Percentiles rank a stretch among this genome's conserved stretches.
Conservation (phyloP, 1,139 yeast species). For the Meyerozyma sp. region DNA sequence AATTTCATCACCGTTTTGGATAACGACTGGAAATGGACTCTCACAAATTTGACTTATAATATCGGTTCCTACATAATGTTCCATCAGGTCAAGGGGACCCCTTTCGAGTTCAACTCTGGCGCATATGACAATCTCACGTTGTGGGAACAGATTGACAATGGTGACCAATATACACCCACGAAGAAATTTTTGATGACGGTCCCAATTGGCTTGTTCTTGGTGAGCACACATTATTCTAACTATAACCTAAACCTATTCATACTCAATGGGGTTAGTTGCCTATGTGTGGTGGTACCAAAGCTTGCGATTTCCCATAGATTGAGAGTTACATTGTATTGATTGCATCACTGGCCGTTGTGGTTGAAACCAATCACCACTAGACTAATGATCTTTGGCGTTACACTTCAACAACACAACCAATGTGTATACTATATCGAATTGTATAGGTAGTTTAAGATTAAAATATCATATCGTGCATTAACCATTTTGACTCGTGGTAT, state of each 20-base stretch:
- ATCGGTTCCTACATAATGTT: slow-evolving; percentile 94
- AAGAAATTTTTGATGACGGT: slow-evolving; percentile 88
- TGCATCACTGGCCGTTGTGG: background rate
- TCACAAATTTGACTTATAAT: slow-evolving; percentile 85
- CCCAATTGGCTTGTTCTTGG: slow-evolving; percentile 79
- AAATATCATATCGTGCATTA: background rate
- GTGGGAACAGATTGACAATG: slow-evolving; percentile 99
- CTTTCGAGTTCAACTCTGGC: slow-evolving; percentile 94
- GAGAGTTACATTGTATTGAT: slow-evolving; percentile 52
- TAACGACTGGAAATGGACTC: slow-evolving; percentile 87
- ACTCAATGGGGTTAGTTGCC: slow-evolving; percentile 74
- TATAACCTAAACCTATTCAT: slow-evolving; percentile 77
- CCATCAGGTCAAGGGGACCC: slow-evolving; percentile 94
- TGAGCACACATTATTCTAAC: slow-evolving; percentile 86
- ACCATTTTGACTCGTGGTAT: background rate
- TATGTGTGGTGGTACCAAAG: slow-evolving; percentile 82
- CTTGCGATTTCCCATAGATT: slow-evolving; percentile 76
- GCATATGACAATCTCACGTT: slow-evolving; percentile 93
- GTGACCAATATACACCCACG: slow-evolving; percentile 95
- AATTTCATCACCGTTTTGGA: slow-evolving; percentile 67
- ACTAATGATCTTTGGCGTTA: no score
- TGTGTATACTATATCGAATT: background rate
- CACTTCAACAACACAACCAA: background rate
- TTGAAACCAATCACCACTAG: no score
- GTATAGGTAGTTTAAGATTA: background rate